Percentiles rank a stretch among this genome's conserved stretches.
Evolutionary conservation across 805 yeast genomes (phyloP).

Genomic region (Wickerhamomyces bovis): DNA sequence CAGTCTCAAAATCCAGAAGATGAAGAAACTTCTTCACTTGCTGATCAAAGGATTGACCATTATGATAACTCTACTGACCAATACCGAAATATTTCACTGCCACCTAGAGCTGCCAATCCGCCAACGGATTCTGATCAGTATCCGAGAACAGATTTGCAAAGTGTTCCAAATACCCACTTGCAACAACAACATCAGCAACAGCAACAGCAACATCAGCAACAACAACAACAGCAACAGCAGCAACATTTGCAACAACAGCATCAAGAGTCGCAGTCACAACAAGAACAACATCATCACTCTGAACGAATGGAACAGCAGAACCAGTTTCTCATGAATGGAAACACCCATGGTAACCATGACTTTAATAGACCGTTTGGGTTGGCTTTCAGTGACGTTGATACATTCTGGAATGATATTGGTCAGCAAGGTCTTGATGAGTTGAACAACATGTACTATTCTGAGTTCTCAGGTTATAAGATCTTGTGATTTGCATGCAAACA

Average conservation of each 20-base stretch:
- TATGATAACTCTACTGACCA: neutral
- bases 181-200: too few species aligned
- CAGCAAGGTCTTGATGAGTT: conserved; percentile 23
- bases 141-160: neutral
- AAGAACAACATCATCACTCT: neutral
- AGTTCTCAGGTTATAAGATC: conserved; percentile 23
- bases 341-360: neutral
- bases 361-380: conserved; percentile 15
- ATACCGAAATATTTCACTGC: conserved; percentile 4
- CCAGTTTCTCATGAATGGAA: neutral
- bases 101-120: conserved; percentile 8
- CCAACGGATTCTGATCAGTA: conserved; percentile 1
- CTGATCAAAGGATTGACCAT: neutral
- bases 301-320: neutral
- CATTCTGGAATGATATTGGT: conserved; percentile 24
- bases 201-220: neutral
- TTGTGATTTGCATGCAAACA: conserved; percentile 2
- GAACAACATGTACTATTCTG: conserved; percentile 23
- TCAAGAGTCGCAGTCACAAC: neutral
- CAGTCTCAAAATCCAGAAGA: conserved; percentile 1
- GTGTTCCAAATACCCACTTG: neutral
- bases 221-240: too few species aligned
- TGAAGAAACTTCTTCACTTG: neutral
- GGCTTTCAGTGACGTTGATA: conserved; percentile 15
- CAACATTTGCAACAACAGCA: neutral